These are phyloP conservation scores for Durio zibethinus DNA, from an alignment of 345 rosid genomes.

Conservation along the genomic window DNA sequence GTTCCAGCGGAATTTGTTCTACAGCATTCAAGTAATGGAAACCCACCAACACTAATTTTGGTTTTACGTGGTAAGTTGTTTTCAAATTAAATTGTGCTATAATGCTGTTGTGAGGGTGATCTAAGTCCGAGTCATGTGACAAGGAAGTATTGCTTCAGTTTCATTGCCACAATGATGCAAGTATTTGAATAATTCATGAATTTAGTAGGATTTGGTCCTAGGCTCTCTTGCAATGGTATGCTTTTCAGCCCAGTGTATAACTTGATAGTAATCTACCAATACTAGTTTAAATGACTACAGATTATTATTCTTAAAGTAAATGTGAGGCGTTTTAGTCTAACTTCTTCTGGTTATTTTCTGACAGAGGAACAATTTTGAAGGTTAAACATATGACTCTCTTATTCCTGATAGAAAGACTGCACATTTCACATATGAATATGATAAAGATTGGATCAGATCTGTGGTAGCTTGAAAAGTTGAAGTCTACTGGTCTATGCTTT, in stretches of 20 bases:
- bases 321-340: not conserved
- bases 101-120: constrained; percentile 5
- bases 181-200: not conserved
- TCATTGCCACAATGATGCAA: not conserved
- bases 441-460: not conserved
- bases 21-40: constrained; percentile 82
- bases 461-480: not conserved
- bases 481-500: not conserved
- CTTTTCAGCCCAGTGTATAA: not conserved
- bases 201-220: not conserved
- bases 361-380: not conserved
- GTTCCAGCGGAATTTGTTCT: constrained; percentile 74
- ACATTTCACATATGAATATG: not conserved
- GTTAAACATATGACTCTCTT: not conserved
- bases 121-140: not conserved
- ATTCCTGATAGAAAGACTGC: not conserved
- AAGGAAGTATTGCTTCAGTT: not conserved
- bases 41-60: constrained; percentile 88
- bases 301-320: not conserved
- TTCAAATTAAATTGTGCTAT: constrained; percentile 1
- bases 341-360: not conserved
- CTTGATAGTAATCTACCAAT: not conserved
- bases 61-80: constrained; percentile 61
- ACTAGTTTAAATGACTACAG: not conserved
- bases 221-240: not conserved